Base-by-base conservation (phyloP, 495 filamentous ascomycete species). In the Arthonia radiata region DNA sequence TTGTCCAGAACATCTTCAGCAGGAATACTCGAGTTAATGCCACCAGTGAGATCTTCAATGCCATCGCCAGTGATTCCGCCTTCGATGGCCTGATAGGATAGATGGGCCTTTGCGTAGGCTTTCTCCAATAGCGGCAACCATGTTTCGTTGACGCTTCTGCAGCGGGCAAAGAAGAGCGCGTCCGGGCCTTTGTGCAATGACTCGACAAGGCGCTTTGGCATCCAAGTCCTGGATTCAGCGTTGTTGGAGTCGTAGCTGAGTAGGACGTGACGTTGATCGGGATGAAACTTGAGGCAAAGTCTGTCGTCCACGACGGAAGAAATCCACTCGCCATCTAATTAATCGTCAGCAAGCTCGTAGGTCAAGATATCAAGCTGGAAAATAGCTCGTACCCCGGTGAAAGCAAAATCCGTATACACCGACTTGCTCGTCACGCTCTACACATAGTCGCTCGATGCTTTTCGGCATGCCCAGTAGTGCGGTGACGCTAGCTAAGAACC, bases 321-420 rank as follows among this genome's bases (percentile, higher is more conserved):
- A 30, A 75, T 67, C 82, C 83, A 94, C 41, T 86, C 80, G 17
- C 80, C 80, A 38, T 93, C 83, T 70, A 25, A 17, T 10, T 12
- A 15, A 27, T 25, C 16, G 11, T 42, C 18, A 35, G 25, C 8
- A 4, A 8, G 5, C 5, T 4, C 17, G 13, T 5, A 4, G 2
- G 1, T 2, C 10, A 11, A 6, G n/a, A 28, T 13, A 26, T 14
- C 11, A 15, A 26, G 13, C 13, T 16, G 16, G 12, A 8, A 15
- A 31, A 53, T n/a, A n/a, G n/a, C n/a, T n/a, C n/a, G 36, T 45
- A 70, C 64, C 67, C 38, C 83, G 64, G 49, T 79, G 63, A 44
- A 94, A 92, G 6, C 92, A 81, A 41, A 92, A 92, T 0, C 83
- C 82, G 39, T 94, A 92, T 11, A 91, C 80, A 4, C 83, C 83